Percentiles rank a stretch among this genome's conserved stretches.
Conservation (phyloP, 192 early-diverging fungal species). For the Entomortierella lignicola region DNA sequence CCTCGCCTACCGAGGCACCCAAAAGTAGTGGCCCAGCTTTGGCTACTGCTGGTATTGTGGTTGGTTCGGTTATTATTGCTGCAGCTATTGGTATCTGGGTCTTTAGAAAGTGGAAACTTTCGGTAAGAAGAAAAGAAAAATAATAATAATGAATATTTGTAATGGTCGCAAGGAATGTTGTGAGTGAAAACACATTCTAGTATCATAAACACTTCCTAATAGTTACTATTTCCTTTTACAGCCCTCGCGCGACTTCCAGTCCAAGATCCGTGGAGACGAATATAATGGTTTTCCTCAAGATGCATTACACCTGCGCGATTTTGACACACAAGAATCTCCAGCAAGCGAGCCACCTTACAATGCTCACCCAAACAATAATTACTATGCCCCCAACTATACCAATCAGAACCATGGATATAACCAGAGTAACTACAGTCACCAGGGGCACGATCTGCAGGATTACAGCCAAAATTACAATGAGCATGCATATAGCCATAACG, state of each 20-base stretch:
- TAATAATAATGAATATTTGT: too few species aligned
- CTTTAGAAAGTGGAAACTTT: slow-evolving; percentile 65
- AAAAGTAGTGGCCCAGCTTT: neutral
- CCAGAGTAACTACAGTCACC: slow-evolving; percentile 8
- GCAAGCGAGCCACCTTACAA: slow-evolving; percentile 29
- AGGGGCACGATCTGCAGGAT: slow-evolving; percentile 6
- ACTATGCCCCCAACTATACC: slow-evolving; percentile 50
- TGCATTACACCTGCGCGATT: slow-evolving; percentile 51
- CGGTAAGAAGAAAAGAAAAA: slow-evolving; percentile 27
- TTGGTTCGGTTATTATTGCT: slow-evolving; percentile 43
- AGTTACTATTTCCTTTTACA: slow-evolving; percentile 9
- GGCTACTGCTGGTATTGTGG: slow-evolving; percentile 32
- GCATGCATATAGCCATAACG: slow-evolving; percentile 5
- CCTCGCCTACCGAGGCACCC: neutral
- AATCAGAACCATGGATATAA: slow-evolving; percentile 27
- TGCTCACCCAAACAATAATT: slow-evolving; percentile 26
- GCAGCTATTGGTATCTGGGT: slow-evolving; percentile 64
- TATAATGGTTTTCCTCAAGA: slow-evolving; percentile 51
- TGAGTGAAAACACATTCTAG: too few species aligned
- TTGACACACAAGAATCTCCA: slow-evolving; percentile 23
- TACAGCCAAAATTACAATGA: neutral
- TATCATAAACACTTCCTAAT: neutral
- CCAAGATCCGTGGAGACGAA: slow-evolving; percentile 58
- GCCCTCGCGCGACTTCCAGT: slow-evolving; percentile 61
- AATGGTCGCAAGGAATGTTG: too few species aligned